Percentiles rank a stretch among this genome's conserved stretches.
These are phyloP conservation scores for Dianthus caryophyllus DNA, from an alignment of 148 eudicot species.

Conservation along the genomic window DNA sequence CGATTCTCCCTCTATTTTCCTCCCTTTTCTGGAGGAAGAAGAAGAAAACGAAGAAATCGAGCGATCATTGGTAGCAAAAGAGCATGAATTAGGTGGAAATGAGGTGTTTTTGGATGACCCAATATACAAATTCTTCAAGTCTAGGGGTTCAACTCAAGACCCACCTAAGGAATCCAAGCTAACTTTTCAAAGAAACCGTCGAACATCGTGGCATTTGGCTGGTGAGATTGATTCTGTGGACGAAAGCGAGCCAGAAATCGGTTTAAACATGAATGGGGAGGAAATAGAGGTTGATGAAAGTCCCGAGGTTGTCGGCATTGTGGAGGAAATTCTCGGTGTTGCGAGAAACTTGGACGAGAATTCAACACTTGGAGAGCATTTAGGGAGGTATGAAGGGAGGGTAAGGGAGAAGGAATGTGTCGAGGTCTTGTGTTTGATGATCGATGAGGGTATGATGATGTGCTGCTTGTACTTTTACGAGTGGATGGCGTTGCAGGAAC, in stretches of 20 bases:
- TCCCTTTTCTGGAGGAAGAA: constrained; percentile 49
- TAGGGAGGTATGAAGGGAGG: constrained; percentile 58
- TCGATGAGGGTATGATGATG: constrained; percentile 49
- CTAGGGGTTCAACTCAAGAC: constrained; percentile 40
- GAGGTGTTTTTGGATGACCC: constrained; percentile 45
- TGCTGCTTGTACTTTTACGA: constrained; percentile 79
- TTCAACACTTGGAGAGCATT: constrained; percentile 56
- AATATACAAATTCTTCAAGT: constrained; percentile 56
- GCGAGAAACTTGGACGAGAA: constrained; percentile 60
- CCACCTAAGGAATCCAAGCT: constrained; percentile 54
- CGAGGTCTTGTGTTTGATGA: constrained; percentile 58
- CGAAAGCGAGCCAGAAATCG: constrained; percentile 26
- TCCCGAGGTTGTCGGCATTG: constrained; percentile 32
- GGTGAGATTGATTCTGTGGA: constrained; percentile 16
- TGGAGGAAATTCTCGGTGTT: constrained; percentile 44
- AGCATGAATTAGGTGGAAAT: constrained; percentile 21
- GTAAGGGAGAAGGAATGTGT: constrained; percentile 57
- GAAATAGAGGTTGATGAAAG: constrained; percentile 13
- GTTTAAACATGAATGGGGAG: constrained; percentile 10
- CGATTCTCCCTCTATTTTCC: constrained; percentile 44
- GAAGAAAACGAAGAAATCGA: constrained; percentile 22
- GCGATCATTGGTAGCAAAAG: constrained; percentile 3
- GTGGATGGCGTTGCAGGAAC: constrained; percentile 88
- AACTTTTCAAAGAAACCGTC: constrained; percentile 52
- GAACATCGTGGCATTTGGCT: constrained; percentile 63